Evolutionary conservation across 2,329 filamentous ascomycete genomes (phyloP).

Genomic region (Diatrype stigma): DNA sequence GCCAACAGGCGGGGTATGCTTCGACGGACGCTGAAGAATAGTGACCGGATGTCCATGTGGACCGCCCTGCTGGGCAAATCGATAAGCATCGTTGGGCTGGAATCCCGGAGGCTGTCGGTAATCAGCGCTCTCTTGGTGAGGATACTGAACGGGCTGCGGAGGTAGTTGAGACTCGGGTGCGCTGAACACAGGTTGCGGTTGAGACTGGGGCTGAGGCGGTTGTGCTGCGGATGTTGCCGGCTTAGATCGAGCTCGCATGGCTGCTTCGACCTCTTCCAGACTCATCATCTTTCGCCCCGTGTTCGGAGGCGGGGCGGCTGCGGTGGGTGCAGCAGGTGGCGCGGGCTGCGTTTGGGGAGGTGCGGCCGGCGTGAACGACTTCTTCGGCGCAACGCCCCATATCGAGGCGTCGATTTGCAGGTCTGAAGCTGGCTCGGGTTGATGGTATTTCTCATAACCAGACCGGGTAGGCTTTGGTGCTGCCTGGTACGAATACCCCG

Average conservation of each 20-base stretch:
- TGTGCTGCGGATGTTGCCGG: slow-evolving; percentile 34
- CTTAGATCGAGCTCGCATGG: slow-evolving; percentile 70
- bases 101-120: slow-evolving; percentile 21
- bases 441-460: slow-evolving; percentile 89
- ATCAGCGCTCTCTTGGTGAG: slow-evolving; percentile 23
- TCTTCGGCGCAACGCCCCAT: slow-evolving; percentile 75
- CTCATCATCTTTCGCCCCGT: slow-evolving; percentile 78
- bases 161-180: slow-evolving; percentile 15
- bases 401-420: slow-evolving; percentile 89
- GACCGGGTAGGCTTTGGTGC: slow-evolving; percentile 62
- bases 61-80: slow-evolving; percentile 26
- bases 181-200: slow-evolving; percentile 22
- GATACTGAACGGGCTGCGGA: slow-evolving; percentile 21
- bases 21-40: slow-evolving; percentile 50
- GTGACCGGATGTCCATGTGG: slow-evolving; percentile 47
- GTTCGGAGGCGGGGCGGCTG: too few relatives aligned
- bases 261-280: slow-evolving; percentile 92
- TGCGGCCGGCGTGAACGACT: slow-evolving; percentile 33
- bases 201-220: slow-evolving; percentile 27
- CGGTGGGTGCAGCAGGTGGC: slow-evolving; percentile 28
- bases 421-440: slow-evolving; percentile 79
- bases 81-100: slow-evolving; percentile 19
- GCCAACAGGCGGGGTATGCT: slow-evolving; percentile 34
- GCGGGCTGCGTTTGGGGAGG: slow-evolving; percentile 11
- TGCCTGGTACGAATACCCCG: slow-evolving; percentile 33